Percentiles rank a stretch among this genome's conserved stretches.
Evolutionary conservation across 2,329 filamentous ascomycete species (phyloP).

Genomic region (Colletotrichum spinosum): DNA sequence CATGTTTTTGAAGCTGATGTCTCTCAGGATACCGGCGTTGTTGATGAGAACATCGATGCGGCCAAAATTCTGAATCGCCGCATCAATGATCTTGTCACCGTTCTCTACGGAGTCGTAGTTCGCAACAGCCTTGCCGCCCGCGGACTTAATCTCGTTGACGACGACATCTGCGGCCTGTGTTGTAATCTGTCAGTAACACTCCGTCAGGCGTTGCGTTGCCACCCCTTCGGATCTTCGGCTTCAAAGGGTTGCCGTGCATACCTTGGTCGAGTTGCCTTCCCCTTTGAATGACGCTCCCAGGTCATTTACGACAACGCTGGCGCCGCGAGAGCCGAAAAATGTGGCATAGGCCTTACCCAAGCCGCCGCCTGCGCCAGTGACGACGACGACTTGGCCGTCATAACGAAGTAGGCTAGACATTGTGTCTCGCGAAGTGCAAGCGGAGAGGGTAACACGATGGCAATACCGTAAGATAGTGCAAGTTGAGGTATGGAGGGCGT

Average conservation of each 20-base stretch:
- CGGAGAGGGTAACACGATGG: not conserved
- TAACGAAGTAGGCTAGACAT: slow-evolving; percentile 80
- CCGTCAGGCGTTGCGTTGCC: not conserved
- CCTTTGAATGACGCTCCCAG: slow-evolving; percentile 93
- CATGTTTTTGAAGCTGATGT: slow-evolving; percentile 99
- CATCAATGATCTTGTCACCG: slow-evolving; percentile 94
- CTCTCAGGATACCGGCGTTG: slow-evolving; percentile 95
- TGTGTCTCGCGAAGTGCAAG: slow-evolving; percentile 46
- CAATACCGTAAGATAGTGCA: slow-evolving; percentile 11
- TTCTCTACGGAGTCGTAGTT: slow-evolving; percentile 97
- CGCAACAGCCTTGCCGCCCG: slow-evolving; percentile 94
- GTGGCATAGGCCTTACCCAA: slow-evolving; percentile 85
- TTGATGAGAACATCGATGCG: slow-evolving; percentile 96
- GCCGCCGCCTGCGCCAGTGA: slow-evolving; percentile 84
- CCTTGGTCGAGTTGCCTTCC: slow-evolving; percentile 88
- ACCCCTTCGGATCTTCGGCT: not conserved
- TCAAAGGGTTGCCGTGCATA: slow-evolving; percentile 54
- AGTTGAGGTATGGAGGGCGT: not conserved
- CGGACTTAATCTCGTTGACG: slow-evolving; percentile 84
- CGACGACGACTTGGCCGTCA: slow-evolving; percentile 86
- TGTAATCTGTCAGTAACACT: slow-evolving; percentile 40
- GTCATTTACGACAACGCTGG: slow-evolving; percentile 96
- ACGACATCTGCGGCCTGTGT: slow-evolving; percentile 82
- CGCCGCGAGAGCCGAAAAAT: slow-evolving; percentile 93
- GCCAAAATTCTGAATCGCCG: slow-evolving; percentile 82